phyloP scores from a whole-genome alignment of 768 basidiomycete genomes.

The Pulveroboletus sp. region DNA sequence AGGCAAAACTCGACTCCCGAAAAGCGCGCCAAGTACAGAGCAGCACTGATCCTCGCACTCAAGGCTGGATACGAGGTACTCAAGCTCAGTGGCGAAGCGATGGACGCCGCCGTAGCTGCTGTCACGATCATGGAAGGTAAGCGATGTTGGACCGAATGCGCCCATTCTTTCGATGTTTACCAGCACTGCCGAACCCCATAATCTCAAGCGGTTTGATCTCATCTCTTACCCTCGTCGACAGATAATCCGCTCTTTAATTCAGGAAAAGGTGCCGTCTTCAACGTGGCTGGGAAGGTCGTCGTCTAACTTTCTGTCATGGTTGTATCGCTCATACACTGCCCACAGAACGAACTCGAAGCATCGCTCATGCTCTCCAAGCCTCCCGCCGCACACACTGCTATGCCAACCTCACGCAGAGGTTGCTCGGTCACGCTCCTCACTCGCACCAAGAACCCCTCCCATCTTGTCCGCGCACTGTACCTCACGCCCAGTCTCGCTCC shows the following conservation, averaged over 20 bases:
- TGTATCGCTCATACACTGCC: not conserved
- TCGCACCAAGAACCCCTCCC: slow-evolving; percentile 66
- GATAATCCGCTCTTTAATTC: slow-evolving; percentile 78
- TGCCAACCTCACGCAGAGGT: slow-evolving; percentile 59
- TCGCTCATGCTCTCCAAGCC: slow-evolving; percentile 81
- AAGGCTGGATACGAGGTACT: slow-evolving; percentile 62
- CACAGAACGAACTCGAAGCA: slow-evolving; percentile 76
- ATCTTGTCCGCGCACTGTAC: slow-evolving; percentile 66
- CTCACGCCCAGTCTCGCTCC: slow-evolving; percentile 58
- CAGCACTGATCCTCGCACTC: slow-evolving; percentile 52
- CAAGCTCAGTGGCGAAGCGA: slow-evolving; percentile 66
- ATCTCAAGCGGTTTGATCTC: no score
- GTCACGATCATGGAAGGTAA: slow-evolving; percentile 70
- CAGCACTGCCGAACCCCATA: not conserved
- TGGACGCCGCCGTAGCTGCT: slow-evolving; percentile 78
- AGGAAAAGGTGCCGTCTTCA: slow-evolving; percentile 81
- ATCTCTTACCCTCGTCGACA: slow-evolving; percentile 24
- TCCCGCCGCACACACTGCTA: slow-evolving; percentile 57
- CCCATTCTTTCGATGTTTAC: no score
- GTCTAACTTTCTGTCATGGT: not conserved
- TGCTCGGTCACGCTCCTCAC: slow-evolving; percentile 63
- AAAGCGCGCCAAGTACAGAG: slow-evolving; percentile 54
- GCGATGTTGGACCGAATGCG: not conserved
- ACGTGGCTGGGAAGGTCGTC: slow-evolving; percentile 67
- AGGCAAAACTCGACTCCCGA: slow-evolving; percentile 55